Evolutionary conservation across 2,329 filamentous ascomycete species (phyloP), one percentile per base, ranked within the genome.

Genomic region (Thelonectria rubi): DNA sequence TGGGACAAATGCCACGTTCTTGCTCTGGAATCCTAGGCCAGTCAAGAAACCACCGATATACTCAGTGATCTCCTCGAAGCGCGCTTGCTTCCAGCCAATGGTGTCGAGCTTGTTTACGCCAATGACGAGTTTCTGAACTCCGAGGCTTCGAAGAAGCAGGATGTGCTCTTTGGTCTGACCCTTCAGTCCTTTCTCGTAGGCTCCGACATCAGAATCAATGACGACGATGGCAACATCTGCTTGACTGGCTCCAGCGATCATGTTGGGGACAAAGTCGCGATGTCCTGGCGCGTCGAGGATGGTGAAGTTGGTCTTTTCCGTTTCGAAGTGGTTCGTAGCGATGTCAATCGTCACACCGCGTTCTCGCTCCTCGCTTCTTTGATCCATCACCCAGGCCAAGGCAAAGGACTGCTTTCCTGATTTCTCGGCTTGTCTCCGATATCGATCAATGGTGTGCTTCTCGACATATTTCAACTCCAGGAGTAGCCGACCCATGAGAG

Each of bases 331-430:
- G 74, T 97, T 97, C 17, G 91, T 97, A 9, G 95, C 94, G 72
- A 98, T 95, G 74, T 99, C 95, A 50, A 99, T 97, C 1, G 95
- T 99, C 8, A 99, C 93, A 46, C 95, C 95, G 60, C 94, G 88
- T 60, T 88, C 89, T 65, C 95, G 86, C 76, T 99, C 95, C 73
- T 99, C 95, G 0, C 88, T 88, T 18, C 93, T 90, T 75, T 97
- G 92, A 74, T 99, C 95, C 77, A 99, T 86, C 2, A 99, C 93
- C 95, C 95, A 99, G 1, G 96, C 95, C 20, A 99, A 84, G 12
- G 94, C 94, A 77, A 99, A 99, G 0, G 95, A 98, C 2, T 92
- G 90, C 76, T 99, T 99, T 5, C 95, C 95, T 40, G 97, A 91
- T 62, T 89, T 92, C 69, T 97, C 91, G 1, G 95, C 94, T 78